A percentile compares a stretch with the other conserved stretches of the same genome.
phyloP scores from a whole-genome alignment of 192 early-diverging fungal species.

The Coemansia asiatica region DNA sequence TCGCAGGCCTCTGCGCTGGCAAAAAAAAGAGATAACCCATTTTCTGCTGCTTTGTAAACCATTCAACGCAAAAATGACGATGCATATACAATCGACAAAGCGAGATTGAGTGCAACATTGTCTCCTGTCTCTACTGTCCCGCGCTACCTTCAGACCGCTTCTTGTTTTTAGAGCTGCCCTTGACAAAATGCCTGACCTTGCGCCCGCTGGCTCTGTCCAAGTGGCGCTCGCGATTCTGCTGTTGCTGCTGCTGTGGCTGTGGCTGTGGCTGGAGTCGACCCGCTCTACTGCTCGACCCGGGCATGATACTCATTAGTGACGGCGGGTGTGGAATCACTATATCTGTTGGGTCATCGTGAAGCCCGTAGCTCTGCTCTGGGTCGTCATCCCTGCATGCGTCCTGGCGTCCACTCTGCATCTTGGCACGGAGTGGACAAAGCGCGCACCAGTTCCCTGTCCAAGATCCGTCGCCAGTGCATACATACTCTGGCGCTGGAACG shows the following conservation, averaged over 20 bases:
- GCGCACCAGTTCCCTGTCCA: constrained; percentile 53
- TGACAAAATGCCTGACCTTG: constrained; percentile 4
- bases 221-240: constrained; percentile 1
- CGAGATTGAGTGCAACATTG: neutral
- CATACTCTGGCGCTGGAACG: constrained; percentile 20
- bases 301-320: constrained; percentile 23
- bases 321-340: constrained; percentile 52
- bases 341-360: constrained; percentile 42
- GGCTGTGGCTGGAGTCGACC: neutral
- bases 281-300: constrained; percentile 10
- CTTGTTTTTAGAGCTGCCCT: neutral
- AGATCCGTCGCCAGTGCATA: constrained; percentile 13
- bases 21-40: too few relatives aligned
- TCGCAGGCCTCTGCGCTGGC: too few relatives aligned
- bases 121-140: neutral
- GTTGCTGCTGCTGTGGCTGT: neutral
- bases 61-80: neutral
- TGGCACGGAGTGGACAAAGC: constrained; percentile 41
- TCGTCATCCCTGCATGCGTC: neutral
- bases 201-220: neutral
- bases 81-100: neutral
- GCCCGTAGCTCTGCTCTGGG: constrained; percentile 36
- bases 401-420: constrained; percentile 6
- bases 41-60: neutral
- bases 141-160: neutral